Base-by-base conservation (phyloP, 2,329 filamentous ascomycete species). In the Epichloe amarillans region DNA sequence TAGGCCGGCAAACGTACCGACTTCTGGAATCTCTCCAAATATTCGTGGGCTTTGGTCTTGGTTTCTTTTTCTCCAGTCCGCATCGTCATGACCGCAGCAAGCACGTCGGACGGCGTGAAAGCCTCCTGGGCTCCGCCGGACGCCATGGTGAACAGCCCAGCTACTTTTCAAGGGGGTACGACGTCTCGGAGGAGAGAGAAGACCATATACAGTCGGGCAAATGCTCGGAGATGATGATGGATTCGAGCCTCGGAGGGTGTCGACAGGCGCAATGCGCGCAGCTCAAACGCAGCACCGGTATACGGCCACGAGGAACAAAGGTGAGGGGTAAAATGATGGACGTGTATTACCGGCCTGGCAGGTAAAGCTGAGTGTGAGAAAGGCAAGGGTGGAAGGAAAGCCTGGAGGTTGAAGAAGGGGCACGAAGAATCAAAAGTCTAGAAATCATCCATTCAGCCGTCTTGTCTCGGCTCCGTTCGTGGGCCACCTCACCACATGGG, bases 1-100 rank as follows among this genome's bases (percentile, higher is more conserved):
- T 30, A 30, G 17, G 7, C 17, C 17, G 14, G 7, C 8, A 21
- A 14, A 61, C 68, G 51, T 69, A 95, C 91, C 68, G 93, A 97
- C 80, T 98, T 98, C 78, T 98, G 93, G 70, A 97, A 98, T 60
- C 82, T 83, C 70, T 95, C 87, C 54, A 98, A 76, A 66, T 84
- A 98, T 65, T 91, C 83, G 65, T 96, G 90, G 53, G 88, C 90
- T 68, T 89, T 85, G 66, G 85, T 84, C 74, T 97, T 97, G 64
- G 86, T 81, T 57, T 84, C 78, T 62, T 85, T 80, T 64, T 91
- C 82, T 58, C 82, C 85, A 69, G 84, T 86, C 65, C 89, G 84
- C 90, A 98, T 95, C 56, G 90, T 93, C 64, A 83, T 80, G 70
- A 97, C 83, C 56, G 91, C 93, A 59, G 85, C 82, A 61, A 97